A percentile compares a stretch with the other conserved stretches of the same genome.
These are phyloP conservation scores for Neoboletus brunneissimus DNA, from an alignment of 768 basidiomycete species.

Conservation along the genomic window DNA sequence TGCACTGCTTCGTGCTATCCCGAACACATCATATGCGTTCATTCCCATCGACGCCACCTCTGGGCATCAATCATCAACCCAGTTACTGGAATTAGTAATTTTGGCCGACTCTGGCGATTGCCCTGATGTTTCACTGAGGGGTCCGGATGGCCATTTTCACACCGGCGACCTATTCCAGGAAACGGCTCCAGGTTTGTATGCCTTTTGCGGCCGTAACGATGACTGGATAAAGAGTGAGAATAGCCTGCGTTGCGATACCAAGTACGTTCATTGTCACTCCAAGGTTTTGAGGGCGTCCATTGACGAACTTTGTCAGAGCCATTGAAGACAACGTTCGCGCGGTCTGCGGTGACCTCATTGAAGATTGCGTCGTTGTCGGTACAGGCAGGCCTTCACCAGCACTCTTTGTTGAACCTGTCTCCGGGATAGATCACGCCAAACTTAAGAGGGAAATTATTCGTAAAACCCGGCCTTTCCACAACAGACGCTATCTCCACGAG, in stretches of 20 bases:
- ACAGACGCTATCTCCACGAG: conserved; percentile 74
- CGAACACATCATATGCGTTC: conserved; percentile 67
- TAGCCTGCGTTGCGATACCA: conserved; percentile 75
- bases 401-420: conserved; percentile 67
- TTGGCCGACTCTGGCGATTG: conserved; percentile 66
- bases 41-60: conserved; percentile 48
- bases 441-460: conserved; percentile 72
- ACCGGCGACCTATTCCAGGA: conserved; percentile 82
- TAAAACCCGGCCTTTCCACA: conserved; percentile 70
- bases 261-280: conserved; percentile 34
- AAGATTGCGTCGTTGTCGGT: conserved; percentile 76
- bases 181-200: conserved; percentile 52
- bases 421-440: conserved; percentile 50
- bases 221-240: conserved; percentile 86
- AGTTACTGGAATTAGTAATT: conserved; percentile 67
- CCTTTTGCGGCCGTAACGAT: conserved; percentile 71
- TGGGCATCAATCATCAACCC: conserved; percentile 53
- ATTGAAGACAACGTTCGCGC: conserved; percentile 75
- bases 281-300: not conserved
- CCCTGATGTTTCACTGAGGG: conserved; percentile 55
- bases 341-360: conserved; percentile 62
- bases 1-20: conserved; percentile 54
- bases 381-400: conserved; percentile 72
- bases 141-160: conserved; percentile 69
- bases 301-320: conserved; percentile 38